phyloP scores from a whole-genome alignment of 2,329 filamentous ascomycete species.

The Periconia digitata region DNA sequence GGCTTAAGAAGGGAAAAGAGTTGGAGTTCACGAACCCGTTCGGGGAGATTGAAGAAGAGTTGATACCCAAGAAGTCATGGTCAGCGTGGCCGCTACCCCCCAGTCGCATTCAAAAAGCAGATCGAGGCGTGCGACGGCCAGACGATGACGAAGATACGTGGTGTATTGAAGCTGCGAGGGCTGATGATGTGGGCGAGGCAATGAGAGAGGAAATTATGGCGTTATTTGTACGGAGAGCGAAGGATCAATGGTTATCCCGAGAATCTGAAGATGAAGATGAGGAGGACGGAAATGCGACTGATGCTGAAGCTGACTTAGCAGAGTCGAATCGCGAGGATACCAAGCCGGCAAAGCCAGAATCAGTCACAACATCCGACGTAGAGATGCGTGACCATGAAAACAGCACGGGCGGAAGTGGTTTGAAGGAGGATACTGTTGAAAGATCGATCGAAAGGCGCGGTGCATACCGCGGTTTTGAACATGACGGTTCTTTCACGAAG shows the following conservation, averaged over 20 bases:
- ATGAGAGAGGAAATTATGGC: conserved; percentile 73
- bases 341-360: not conserved
- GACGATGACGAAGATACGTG: conserved; percentile 54
- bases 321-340: not conserved
- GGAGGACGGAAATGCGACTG: conserved; percentile 4
- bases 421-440: not conserved
- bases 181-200: conserved; percentile 58
- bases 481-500: conserved; percentile 8
- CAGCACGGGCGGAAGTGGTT: not conserved
- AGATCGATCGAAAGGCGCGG: not conserved
- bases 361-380: conserved; percentile 2
- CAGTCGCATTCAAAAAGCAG: conserved; percentile 62
- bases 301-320: not conserved
- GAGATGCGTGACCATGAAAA: not conserved
- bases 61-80: conserved; percentile 63
- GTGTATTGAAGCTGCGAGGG: conserved; percentile 50
- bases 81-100: conserved; percentile 80
- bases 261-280: conserved; percentile 34
- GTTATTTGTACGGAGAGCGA: conserved; percentile 66
- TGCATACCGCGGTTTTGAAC: conserved; percentile 15
- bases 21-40: conserved; percentile 26
- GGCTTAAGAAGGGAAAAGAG: conserved; percentile 39
- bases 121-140: conserved; percentile 39
- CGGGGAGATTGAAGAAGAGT: conserved; percentile 34
- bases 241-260: conserved; percentile 57